Percentiles rank a stretch among this genome's conserved stretches.
Evolutionary conservation across 2,329 filamentous ascomycete genomes (phyloP).

Genomic region (Phaeomoniella chlamydospora): DNA sequence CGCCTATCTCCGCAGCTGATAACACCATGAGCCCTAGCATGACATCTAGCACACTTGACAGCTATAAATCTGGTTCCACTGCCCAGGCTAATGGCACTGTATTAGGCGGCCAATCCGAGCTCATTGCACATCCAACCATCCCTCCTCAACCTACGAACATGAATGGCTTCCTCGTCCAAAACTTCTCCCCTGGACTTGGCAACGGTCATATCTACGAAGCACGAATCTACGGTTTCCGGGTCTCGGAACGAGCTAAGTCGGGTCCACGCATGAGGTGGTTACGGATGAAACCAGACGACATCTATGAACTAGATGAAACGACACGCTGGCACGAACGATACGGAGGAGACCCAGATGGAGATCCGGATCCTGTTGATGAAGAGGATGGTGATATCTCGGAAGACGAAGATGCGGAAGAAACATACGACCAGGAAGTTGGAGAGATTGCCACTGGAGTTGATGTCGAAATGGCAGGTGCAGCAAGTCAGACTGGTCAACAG

Average conservation of each 20-base stretch:
- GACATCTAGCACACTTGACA: slow-evolving; percentile 4
- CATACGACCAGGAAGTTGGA: slow-evolving; percentile 24
- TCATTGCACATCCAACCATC: slow-evolving; percentile 14
- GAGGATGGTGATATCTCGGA: slow-evolving; percentile 22
- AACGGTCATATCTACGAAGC: slow-evolving; percentile 78
- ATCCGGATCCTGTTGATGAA: slow-evolving; percentile 16
- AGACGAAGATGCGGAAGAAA: slow-evolving; percentile 24
- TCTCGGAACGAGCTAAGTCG: slow-evolving; percentile 76
- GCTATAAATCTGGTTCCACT: slow-evolving; percentile 7
- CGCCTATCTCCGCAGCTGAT: slow-evolving; percentile 6
- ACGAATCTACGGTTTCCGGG: slow-evolving; percentile 90
- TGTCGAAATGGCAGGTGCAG: slow-evolving; percentile 1
- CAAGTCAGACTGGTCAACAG: neutral
- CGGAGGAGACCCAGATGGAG: slow-evolving; percentile 14
- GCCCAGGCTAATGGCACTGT: slow-evolving; percentile 19
- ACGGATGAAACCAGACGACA: slow-evolving; percentile 64
- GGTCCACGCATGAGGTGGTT: slow-evolving; percentile 97
- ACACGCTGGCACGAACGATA: slow-evolving; percentile 19
- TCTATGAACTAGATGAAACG: slow-evolving; percentile 70
- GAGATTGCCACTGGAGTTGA: slow-evolving; percentile 16
- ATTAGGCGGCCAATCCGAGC: slow-evolving; percentile 15
- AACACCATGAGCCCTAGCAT: slow-evolving; percentile 12
- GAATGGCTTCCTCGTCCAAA: slow-evolving; percentile 76
- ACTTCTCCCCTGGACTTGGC: slow-evolving; percentile 79
- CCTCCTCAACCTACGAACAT: slow-evolving; percentile 41